Base-by-base conservation (phyloP, 805 yeast genomes). In the Metschnikowia santaceciliae region DNA sequence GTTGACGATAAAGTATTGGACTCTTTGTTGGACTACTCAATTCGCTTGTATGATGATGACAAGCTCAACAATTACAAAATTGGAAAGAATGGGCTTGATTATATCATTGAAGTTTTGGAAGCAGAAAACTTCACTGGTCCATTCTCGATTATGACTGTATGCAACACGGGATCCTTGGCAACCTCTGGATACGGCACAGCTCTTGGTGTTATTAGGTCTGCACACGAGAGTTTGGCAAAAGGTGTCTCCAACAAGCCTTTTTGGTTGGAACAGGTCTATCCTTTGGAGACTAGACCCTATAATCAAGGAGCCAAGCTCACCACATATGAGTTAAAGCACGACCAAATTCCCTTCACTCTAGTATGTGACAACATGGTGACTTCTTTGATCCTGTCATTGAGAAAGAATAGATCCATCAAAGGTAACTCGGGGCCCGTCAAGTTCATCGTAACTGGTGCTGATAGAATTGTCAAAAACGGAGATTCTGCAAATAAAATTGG, bases 121-220 rank as follows among this genome's bases (percentile, higher is more conserved):
- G 55, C 67, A 15, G 80, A 83, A 54, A 69, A 74, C 4, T 83
- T 80, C 59, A 63, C 67, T 17, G 89, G 86, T 11, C 84, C 85
- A 4, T 84, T 90, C 63, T 81, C 95, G 1, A 91, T 90, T 3
- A 70, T 94, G 64, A 92, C 98, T 1, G 88, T 94, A 50, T 92
- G 99, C 69, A 92, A 92, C 69, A 92, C 99, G 0, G 99, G 99
- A 0, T 89, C 97, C 0, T 74, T 92, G 52, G 99, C 99, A 1
- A 92, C 99, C 1, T 89, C 98, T 3, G 98, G 98, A 2, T 92
- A 90, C 65, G 99, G 99, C 32, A 92, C 99, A 4, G 98, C 98
- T 0, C 75, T 92, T 32, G 98, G 99, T 13, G 88, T 94, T 22
- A 82, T 92, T 37, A 80, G 98, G 57, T 82, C 96, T 0, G 73